These are phyloP conservation scores for Fusarium compactum DNA, from an alignment of 2,329 filamentous ascomycete genomes.

Conservation along the genomic window DNA sequence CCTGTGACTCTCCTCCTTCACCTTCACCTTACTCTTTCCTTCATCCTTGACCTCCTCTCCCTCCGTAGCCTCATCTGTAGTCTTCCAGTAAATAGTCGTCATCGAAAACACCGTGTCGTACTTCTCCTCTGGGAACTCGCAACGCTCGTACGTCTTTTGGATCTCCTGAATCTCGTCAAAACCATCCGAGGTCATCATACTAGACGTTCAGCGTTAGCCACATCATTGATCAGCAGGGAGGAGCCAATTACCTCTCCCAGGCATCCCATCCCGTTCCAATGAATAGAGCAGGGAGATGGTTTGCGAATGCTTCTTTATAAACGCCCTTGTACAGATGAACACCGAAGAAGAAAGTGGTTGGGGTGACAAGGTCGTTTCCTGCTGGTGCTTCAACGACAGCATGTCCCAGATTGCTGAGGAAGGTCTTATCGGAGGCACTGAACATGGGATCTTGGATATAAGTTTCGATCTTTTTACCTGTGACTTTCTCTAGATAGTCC, in stretches of 20 bases:
- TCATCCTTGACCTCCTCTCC: not conserved
- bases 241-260: conserved; percentile 62
- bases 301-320: conserved; percentile 64
- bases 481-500: conserved; percentile 30
- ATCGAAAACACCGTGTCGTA: conserved; percentile 42
- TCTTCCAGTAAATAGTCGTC: conserved; percentile 48
- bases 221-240: no score
- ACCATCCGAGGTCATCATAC: conserved; percentile 24
- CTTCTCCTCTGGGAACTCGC: conserved; percentile 41
- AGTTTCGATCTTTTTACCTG: conserved; percentile 54
- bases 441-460: conserved; percentile 69
- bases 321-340: conserved; percentile 69
- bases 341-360: conserved; percentile 68
- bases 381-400: conserved; percentile 62
- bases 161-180: conserved; percentile 43
- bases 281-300: conserved; percentile 63
- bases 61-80: not conserved
- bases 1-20: not conserved
- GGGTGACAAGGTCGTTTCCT: conserved; percentile 64
- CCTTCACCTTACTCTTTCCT: not conserved
- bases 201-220: conserved; percentile 12
- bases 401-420: conserved; percentile 68
- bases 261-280: conserved; percentile 67
- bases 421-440: conserved; percentile 60
- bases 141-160: conserved; percentile 35